Percentiles rank a stretch among this genome's conserved stretches.
Evolutionary conservation across 2,329 filamentous ascomycete genomes (phyloP).

Genomic region (Rhinocladiella mackenziei): DNA sequence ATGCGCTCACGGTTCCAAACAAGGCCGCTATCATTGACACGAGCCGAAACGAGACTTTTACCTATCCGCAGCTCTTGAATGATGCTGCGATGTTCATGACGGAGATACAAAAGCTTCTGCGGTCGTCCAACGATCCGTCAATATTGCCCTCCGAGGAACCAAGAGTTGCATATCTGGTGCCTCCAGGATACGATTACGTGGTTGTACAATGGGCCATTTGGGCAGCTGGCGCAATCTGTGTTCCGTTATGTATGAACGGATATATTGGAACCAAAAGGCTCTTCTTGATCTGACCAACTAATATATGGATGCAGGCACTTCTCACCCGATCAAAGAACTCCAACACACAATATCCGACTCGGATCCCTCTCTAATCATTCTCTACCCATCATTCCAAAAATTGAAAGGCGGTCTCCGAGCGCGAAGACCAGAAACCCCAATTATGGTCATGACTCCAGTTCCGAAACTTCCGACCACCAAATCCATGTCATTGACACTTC

Average conservation of each 20-base stretch:
- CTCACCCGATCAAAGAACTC: constrained; percentile 42
- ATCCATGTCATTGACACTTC: constrained; percentile 27
- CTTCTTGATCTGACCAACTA: no score
- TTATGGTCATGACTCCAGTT: constrained; percentile 36
- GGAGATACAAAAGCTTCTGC: constrained; percentile 32
- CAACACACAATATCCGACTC: constrained; percentile 43
- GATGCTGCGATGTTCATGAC: constrained; percentile 38
- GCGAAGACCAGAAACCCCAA: constrained; percentile 30
- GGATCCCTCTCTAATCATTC: constrained; percentile 40
- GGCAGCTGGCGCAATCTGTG: constrained; percentile 43
- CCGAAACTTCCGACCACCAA: constrained; percentile 28
- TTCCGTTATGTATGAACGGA: constrained; percentile 45
- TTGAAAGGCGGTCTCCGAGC: constrained; percentile 34
- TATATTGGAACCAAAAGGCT: no score
- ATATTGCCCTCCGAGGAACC: constrained; percentile 32
- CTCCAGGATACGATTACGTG: constrained; percentile 98
- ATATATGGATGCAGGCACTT: constrained; percentile 41
- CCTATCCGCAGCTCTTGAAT: constrained; percentile 39
- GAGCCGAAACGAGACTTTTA: constrained; percentile 39
- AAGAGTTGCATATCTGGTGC: constrained; percentile 76
- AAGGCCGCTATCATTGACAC: constrained; percentile 41
- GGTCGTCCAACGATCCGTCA: constrained; percentile 24
- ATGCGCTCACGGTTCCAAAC: constrained; percentile 33
- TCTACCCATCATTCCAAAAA: constrained; percentile 40
- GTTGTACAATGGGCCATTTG: constrained; percentile 58